These are phyloP conservation scores for Colletotrichum sp. DNA, from an alignment of 2,329 filamentous ascomycete genomes.

Conservation along the genomic window DNA sequence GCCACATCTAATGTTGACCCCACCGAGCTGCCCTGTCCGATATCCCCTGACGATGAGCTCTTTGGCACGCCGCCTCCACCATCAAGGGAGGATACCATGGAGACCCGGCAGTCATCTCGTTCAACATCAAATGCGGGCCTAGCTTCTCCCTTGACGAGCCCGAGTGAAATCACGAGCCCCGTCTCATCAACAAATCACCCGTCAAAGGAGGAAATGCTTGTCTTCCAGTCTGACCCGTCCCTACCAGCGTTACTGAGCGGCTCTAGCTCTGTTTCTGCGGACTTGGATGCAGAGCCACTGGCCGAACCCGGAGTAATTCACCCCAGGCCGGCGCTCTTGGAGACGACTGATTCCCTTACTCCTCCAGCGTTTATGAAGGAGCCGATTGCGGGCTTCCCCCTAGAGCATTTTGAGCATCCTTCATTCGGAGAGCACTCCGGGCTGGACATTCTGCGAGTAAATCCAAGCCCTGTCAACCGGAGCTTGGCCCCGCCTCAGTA, in stretches of 20 bases:
- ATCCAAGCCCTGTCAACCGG: background rate
- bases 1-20: constrained; percentile 24
- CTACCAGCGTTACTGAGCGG: constrained; percentile 67
- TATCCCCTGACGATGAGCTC: constrained; percentile 50
- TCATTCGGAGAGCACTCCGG: constrained; percentile 27
- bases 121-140: constrained; percentile 54
- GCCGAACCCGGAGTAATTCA: constrained; percentile 52
- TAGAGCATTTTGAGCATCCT: constrained; percentile 38
- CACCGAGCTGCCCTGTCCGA: constrained; percentile 42
- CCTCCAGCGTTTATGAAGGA: constrained; percentile 57
- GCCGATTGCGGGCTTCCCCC: constrained; percentile 47
- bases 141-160: constrained; percentile 59
- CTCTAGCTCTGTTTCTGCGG: constrained; percentile 68
- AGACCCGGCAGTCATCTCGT: constrained; percentile 55
- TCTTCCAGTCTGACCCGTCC: constrained; percentile 68
- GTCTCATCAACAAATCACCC: constrained; percentile 43
- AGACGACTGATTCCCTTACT: constrained; percentile 59
- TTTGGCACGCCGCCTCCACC: constrained; percentile 28
- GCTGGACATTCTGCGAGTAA: constrained; percentile 19
- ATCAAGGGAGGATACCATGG: constrained; percentile 45
- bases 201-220: constrained; percentile 50
- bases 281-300: constrained; percentile 65
- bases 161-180: constrained; percentile 57
- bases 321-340: constrained; percentile 46
- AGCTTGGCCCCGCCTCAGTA: background rate